Evolutionary conservation across 768 basidiomycete genomes (phyloP).

Genomic region (Strobilomyces echinocephalus): DNA sequence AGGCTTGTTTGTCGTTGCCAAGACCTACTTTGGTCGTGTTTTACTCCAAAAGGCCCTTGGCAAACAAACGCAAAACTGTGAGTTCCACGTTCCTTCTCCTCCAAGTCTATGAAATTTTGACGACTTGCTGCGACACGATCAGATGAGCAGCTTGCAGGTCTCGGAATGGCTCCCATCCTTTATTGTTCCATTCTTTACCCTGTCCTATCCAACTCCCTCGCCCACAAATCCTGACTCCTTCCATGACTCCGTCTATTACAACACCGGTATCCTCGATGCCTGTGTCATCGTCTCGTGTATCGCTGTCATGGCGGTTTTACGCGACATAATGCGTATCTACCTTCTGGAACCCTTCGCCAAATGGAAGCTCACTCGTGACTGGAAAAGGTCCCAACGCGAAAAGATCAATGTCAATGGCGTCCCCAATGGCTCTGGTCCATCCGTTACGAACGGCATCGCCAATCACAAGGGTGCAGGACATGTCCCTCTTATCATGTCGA

Average conservation of each 20-base stretch:
- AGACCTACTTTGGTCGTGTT: constrained; percentile 22
- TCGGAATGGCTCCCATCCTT: constrained; percentile 47
- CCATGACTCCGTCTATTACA: constrained; percentile 63
- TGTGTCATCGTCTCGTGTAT: constrained; percentile 80
- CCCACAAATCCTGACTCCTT: constrained; percentile 69
- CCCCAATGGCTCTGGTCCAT: constrained; percentile 17
- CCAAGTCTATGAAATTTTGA: constrained; percentile 34
- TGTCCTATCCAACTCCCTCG: constrained; percentile 61
- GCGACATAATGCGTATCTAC: constrained; percentile 71
- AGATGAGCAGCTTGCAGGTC: constrained; percentile 35
- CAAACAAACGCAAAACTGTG: constrained; percentile 32
- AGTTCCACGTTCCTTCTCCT: constrained; percentile 10
- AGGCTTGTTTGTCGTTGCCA: constrained; percentile 7
- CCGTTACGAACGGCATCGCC: constrained; percentile 29
- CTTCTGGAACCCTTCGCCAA: constrained; percentile 78
- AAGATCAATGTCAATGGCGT: constrained; percentile 22
- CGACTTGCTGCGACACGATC: constrained; percentile 24
- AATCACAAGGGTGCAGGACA: constrained; percentile 21
- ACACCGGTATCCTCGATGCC: constrained; percentile 69
- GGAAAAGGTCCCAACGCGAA: constrained; percentile 27
- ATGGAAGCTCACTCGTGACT: constrained; percentile 63
- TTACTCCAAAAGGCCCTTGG: constrained; percentile 26
- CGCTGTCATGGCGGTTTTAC: constrained; percentile 77
- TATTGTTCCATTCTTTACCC: constrained; percentile 63
- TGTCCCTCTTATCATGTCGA: constrained; percentile 19